Evolutionary conservation across 495 filamentous ascomycete genomes (phyloP).

Genomic region (Neurospora sp.): DNA sequence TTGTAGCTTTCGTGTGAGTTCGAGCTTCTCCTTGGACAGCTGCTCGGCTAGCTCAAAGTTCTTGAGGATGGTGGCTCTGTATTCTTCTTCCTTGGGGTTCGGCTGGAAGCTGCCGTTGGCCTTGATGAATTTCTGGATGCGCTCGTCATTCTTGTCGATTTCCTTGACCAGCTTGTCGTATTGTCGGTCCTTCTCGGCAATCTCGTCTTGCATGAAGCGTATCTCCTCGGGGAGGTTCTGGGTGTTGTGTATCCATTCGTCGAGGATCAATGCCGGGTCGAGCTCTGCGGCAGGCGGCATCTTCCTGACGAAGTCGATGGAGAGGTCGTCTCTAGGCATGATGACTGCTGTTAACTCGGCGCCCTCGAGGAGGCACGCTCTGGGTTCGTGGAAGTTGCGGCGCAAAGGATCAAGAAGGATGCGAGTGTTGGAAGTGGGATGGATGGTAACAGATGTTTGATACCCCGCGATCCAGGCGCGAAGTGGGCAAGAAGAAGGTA

Average conservation of each 20-base stretch:
- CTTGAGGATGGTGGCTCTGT: constrained; percentile 57
- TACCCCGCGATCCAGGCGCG: background rate
- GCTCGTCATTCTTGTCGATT: constrained; percentile 68
- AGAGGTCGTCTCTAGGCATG: constrained; percentile 55
- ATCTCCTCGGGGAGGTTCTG: constrained; percentile 90
- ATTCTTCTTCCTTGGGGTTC: constrained; percentile 80
- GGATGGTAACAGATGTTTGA: background rate
- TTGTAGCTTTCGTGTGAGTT: constrained; percentile 66
- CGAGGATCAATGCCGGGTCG: constrained; percentile 82
- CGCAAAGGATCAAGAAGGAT: background rate
- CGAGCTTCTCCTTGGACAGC: constrained; percentile 80
- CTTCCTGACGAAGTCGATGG: constrained; percentile 46
- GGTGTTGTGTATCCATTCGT: constrained; percentile 78
- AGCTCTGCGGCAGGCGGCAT: constrained; percentile 42
- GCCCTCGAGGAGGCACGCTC: constrained; percentile 7
- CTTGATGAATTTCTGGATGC: constrained; percentile 86
- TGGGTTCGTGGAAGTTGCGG: background rate
- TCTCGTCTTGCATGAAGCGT: constrained; percentile 86
- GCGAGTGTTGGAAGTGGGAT: background rate
- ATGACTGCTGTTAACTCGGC: constrained; percentile 25
- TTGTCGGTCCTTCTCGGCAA: constrained; percentile 75
- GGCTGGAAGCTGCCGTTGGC: constrained; percentile 65
- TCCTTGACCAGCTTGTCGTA: constrained; percentile 63
- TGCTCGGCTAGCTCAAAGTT: constrained; percentile 61
- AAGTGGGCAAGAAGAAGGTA: background rate